These are phyloP conservation scores for Coniochaeta hoffmannii DNA, from an alignment of 2,329 filamentous ascomycete genomes.

Conservation along the genomic window DNA sequence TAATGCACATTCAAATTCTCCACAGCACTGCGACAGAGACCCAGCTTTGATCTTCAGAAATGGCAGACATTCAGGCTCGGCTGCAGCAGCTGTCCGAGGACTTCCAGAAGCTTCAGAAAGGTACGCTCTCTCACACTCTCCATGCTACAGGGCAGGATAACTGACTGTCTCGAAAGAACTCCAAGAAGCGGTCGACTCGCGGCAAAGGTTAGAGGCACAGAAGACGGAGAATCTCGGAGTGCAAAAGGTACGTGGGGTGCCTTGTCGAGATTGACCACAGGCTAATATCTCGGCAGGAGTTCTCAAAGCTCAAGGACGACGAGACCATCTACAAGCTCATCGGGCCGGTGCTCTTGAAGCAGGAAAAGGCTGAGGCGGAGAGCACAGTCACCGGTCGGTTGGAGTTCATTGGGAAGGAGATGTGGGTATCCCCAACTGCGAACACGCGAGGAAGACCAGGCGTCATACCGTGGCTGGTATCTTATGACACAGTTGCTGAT, in stretches of 20 bases:
- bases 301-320: slow-evolving; percentile 67
- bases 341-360: slow-evolving; percentile 87
- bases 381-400: slow-evolving; percentile 85
- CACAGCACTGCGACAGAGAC: no score
- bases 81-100: slow-evolving; percentile 81
- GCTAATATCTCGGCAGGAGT: slow-evolving; percentile 54
- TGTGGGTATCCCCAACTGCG: slow-evolving; percentile 51
- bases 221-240: slow-evolving; percentile 89
- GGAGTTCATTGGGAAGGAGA: slow-evolving; percentile 89
- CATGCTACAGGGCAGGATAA: not conserved
- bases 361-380: slow-evolving; percentile 84
- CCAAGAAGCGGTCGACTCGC: slow-evolving; percentile 64
- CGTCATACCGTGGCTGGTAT: no score
- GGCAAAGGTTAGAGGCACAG: slow-evolving; percentile 90
- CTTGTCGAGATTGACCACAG: no score
- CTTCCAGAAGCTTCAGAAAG: slow-evolving; percentile 79
- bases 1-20: not conserved
- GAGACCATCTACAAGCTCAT: slow-evolving; percentile 95
- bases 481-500: slow-evolving; percentile 6
- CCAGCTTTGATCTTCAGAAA: slow-evolving; percentile 25
- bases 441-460: no score
- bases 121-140: slow-evolving; percentile 31
- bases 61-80: slow-evolving; percentile 68
- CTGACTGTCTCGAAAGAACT: slow-evolving; percentile 52
- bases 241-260: slow-evolving; percentile 52